Evolutionary conservation across 2,329 filamentous ascomycete genomes (phyloP), one percentile per base, ranked within the genome.

Genomic region (Sordariomycetes sp.): DNA sequence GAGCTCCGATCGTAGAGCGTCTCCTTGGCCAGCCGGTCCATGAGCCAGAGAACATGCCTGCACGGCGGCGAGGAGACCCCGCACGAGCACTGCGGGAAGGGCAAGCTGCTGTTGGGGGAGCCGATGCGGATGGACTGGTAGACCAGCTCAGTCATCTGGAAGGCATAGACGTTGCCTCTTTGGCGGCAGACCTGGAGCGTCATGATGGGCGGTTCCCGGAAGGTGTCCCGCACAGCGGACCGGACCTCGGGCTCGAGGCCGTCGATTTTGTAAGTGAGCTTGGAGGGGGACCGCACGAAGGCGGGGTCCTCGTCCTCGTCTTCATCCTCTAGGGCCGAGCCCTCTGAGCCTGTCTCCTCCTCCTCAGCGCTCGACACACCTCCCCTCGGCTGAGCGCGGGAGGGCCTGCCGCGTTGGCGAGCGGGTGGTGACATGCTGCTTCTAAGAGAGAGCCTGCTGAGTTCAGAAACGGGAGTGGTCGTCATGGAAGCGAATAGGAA

Each of bases 101-200:
- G 67, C 53, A 69, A 71, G 36, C 64, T 70, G 60, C 72, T 73
- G 34, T 65, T 65, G 0, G 69, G 64, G 2, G 70, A 68, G 2
- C 74, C 74, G 34, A 79, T 77, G 48, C 77, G 73, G 50, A 82
- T 70, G 20, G 76, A 77, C 12, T 75, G 74, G 15, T 76, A 76
- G 28, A 77, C 75, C 2, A 76, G 67, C 64, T 82, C 79, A 3
- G 76, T 76, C 68, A 82, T 73, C 62, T 80, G 73, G 59, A 82
- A 82, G 53, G 78, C 76, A 58, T 78, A 80, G 22, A 76, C 75
- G 59, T 76, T 63, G 25, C 73, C 70, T 51, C 74, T 70, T 48
- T 73, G 69, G 24, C 74, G 72, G 59, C 78, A 81, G 57, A 72
- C 72, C 61, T 79, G 73, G 7, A 82, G 66, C 0, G 72, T 68